Conservation (phyloP, 1,139 yeast species). For the Yamadazyma dushanensis region DNA sequence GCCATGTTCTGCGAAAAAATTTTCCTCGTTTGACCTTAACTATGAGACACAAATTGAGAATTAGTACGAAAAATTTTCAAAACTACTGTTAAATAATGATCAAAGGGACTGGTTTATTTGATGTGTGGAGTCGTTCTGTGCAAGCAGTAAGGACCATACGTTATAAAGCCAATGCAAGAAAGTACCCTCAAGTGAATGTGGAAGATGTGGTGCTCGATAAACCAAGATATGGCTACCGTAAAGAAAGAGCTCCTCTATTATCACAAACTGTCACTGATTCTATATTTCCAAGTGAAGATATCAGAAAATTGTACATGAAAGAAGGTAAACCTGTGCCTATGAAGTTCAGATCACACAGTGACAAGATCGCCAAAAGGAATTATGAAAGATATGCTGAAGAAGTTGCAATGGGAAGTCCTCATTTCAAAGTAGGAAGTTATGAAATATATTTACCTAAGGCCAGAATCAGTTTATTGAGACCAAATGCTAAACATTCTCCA, state of each 20-base stretch:
- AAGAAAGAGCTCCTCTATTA: constrained; percentile 39
- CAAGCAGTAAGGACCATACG: constrained; percentile 22
- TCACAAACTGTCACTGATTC: constrained; percentile 43
- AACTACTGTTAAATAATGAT: background rate
- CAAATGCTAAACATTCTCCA: constrained; percentile 93
- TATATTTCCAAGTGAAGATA: constrained; percentile 41
- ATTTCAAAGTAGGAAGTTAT: constrained; percentile 75
- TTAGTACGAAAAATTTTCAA: constrained; percentile 1
- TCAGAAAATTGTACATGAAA: constrained; percentile 33
- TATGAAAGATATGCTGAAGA: constrained; percentile 50
- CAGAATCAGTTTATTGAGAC: constrained; percentile 72
- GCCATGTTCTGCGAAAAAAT: constrained; percentile 4
- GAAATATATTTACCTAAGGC: constrained; percentile 83
- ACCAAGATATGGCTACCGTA: constrained; percentile 42
- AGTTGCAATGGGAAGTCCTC: constrained; percentile 67
- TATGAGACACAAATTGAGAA: too few relatives aligned
- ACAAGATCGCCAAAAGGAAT: constrained; percentile 39
- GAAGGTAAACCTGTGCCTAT: constrained; percentile 48
- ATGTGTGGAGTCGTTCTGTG: constrained; percentile 1
- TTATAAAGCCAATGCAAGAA: constrained; percentile 30
- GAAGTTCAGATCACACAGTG: constrained; percentile 36
- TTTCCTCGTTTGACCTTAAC: constrained; percentile 3
- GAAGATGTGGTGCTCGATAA: constrained; percentile 40
- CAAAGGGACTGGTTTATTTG: background rate
- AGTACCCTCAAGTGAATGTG: constrained; percentile 43